These are phyloP conservation scores for Cercophora sp. DNA, from an alignment of 495 filamentous ascomycete species.

Conservation along the genomic window DNA sequence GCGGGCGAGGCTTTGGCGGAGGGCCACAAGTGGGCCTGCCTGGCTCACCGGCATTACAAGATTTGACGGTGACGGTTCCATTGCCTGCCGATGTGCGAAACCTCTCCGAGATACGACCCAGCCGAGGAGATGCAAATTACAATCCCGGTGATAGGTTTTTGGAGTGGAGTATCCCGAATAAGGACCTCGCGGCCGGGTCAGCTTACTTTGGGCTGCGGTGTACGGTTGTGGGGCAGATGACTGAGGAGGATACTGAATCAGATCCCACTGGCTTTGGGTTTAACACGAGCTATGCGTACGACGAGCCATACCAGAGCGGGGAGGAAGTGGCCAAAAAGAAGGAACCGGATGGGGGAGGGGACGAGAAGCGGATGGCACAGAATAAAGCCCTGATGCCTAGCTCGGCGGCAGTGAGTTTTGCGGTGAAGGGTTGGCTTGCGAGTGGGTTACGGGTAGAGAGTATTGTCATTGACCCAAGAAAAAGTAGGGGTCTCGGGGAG, in stretches of 20 bases:
- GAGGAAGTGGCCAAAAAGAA: constrained; percentile 32
- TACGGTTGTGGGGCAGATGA: constrained; percentile 66
- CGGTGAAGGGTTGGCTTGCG: constrained; percentile 89
- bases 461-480: constrained; percentile 76
- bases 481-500: constrained; percentile 81
- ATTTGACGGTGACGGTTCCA: constrained; percentile 76
- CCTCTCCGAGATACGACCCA: constrained; percentile 78
- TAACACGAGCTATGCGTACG: constrained; percentile 53
- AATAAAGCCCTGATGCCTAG: constrained; percentile 88
- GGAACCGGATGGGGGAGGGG: constrained; percentile 37
- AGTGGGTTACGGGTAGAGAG: constrained; percentile 94
- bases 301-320: constrained; percentile 52
- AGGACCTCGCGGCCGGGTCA: constrained; percentile 57
- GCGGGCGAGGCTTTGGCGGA: constrained; percentile 26
- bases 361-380: constrained; percentile 53
- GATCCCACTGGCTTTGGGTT: constrained; percentile 49
- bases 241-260: constrained; percentile 54
- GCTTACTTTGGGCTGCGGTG: constrained; percentile 70
- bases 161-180: constrained; percentile 79
- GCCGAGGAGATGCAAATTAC: constrained; percentile 79
- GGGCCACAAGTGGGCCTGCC: constrained; percentile 40
- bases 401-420: constrained; percentile 81
- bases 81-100: constrained; percentile 78
- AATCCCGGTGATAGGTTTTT: constrained; percentile 64
- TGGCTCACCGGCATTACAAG: constrained; percentile 65